Conservation (phyloP, 2,329 filamentous ascomycete genomes). For the Penicillium corylophilum region DNA sequence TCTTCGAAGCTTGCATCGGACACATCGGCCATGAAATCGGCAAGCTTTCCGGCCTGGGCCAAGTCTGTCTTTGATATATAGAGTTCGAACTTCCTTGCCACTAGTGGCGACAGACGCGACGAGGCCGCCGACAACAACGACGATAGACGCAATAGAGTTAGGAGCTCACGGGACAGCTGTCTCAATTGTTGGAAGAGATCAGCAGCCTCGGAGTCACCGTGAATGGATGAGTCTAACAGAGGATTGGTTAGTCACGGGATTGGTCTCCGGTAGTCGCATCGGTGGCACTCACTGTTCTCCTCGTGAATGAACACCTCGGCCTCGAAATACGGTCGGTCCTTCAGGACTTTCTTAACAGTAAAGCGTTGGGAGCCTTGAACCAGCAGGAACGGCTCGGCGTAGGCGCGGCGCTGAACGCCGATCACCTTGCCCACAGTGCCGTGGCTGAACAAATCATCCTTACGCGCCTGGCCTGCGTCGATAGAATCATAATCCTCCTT, state of each 20-base stretch:
- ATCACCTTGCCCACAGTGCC: constrained; percentile 79
- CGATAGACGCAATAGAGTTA: constrained; percentile 79
- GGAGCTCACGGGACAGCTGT: constrained; percentile 78
- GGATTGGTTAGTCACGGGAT: constrained; percentile 9
- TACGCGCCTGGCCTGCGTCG: constrained; percentile 60
- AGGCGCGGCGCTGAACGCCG: constrained; percentile 72
- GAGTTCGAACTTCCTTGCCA: constrained; percentile 80
- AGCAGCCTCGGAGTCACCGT: constrained; percentile 64
- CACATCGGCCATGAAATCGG: constrained; percentile 96
- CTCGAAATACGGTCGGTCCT: constrained; percentile 84
- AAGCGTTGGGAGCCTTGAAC: constrained; percentile 84
- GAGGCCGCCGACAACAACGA: constrained; percentile 74
- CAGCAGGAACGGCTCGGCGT: constrained; percentile 75
- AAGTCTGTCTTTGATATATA: constrained; percentile 82
- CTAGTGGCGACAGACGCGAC: constrained; percentile 72
- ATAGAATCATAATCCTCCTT: constrained; percentile 49
- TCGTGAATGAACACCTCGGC: constrained; percentile 70
- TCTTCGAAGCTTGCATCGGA: constrained; percentile 86
- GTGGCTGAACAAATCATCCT: constrained; percentile 75
- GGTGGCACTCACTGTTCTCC: constrained; percentile 60
- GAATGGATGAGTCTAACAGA: constrained; percentile 32
- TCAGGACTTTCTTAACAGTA: constrained; percentile 68
- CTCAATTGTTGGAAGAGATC: constrained; percentile 79
- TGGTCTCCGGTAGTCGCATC: not conserved
- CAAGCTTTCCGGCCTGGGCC: constrained; percentile 77